phyloP scores from a whole-genome alignment of 192 early-diverging fungal genomes.

The Anaeromyces robustus region DNA sequence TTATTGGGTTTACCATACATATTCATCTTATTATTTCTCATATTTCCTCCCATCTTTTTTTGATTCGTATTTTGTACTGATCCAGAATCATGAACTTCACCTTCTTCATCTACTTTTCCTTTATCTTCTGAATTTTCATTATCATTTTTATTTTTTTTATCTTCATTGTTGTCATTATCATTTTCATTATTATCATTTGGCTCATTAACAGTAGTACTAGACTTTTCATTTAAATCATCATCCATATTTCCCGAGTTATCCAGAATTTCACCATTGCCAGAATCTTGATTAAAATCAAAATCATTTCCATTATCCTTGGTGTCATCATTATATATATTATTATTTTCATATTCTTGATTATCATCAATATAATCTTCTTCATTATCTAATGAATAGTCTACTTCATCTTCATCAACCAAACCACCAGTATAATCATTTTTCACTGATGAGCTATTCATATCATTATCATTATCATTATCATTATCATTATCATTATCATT shows the following conservation, averaged over 20 bases:
- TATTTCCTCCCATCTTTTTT: background rate
- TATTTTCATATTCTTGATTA: background rate
- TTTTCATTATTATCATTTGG: background rate
- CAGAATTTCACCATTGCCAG: background rate
- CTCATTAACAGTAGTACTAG: background rate
- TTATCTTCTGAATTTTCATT: background rate
- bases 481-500: background rate
- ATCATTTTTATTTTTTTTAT: background rate
- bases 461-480: background rate
- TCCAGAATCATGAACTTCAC: background rate
- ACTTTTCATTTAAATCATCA: background rate
- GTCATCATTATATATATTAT: background rate
- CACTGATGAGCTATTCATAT: background rate
- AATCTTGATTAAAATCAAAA: background rate
- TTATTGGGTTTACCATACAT: background rate
- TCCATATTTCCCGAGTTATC: background rate
- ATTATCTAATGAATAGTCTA: background rate
- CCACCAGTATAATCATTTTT: background rate
- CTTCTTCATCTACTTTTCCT: background rate
- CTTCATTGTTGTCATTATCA: background rate
- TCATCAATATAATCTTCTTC: background rate
- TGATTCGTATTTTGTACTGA: background rate
- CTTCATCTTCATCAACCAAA: background rate
- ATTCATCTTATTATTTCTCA: background rate
- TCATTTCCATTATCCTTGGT: background rate